phyloP scores from a whole-genome alignment of 495 filamentous ascomycete genomes.

The Neurospora sp. region DNA sequence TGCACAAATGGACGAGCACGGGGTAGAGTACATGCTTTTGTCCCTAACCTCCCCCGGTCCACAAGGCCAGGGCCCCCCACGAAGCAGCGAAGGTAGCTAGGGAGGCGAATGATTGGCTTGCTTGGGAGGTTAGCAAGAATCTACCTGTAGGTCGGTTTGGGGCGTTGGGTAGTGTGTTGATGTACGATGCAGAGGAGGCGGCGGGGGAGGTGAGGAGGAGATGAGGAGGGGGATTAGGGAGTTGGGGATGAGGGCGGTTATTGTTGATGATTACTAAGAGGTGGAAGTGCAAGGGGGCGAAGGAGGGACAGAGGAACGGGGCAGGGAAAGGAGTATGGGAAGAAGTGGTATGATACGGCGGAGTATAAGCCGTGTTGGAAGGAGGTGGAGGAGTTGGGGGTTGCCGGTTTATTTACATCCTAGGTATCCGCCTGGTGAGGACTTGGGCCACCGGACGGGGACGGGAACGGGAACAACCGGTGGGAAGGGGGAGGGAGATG shows the following conservation, averaged over 20 bases:
- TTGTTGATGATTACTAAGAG: conserved; percentile 46
- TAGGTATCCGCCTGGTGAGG: conserved; percentile 24
- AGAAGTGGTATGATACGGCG: conserved; percentile 39
- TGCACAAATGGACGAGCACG: conserved; percentile 47
- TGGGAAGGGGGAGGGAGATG: neutral
- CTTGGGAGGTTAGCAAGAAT: conserved; percentile 37
- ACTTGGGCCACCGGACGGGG: conserved; percentile 11
- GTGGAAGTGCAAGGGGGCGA: no score
- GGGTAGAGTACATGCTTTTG: conserved; percentile 51
- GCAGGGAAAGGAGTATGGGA: conserved; percentile 17
- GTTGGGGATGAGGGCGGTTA: conserved; percentile 46
- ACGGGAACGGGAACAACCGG: no score
- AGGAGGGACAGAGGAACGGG: conserved; percentile 43
- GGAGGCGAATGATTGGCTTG: conserved; percentile 51
- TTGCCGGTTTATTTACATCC: conserved; percentile 59
- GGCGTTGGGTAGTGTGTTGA: conserved; percentile 40
- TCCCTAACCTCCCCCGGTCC: conserved; percentile 41
- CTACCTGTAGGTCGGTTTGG: conserved; percentile 37
- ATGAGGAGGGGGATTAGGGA: conserved; percentile 45
- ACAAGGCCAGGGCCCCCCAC: no score
- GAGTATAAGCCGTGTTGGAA: conserved; percentile 38
- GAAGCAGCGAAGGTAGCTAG: conserved; percentile 4
- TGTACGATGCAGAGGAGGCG: conserved; percentile 40
- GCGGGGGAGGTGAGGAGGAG: conserved; percentile 28
- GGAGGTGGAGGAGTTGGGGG: conserved; percentile 45